Evolutionary conservation across 345 rosid genomes (phyloP).

Genomic region (Populus tremula): DNA sequence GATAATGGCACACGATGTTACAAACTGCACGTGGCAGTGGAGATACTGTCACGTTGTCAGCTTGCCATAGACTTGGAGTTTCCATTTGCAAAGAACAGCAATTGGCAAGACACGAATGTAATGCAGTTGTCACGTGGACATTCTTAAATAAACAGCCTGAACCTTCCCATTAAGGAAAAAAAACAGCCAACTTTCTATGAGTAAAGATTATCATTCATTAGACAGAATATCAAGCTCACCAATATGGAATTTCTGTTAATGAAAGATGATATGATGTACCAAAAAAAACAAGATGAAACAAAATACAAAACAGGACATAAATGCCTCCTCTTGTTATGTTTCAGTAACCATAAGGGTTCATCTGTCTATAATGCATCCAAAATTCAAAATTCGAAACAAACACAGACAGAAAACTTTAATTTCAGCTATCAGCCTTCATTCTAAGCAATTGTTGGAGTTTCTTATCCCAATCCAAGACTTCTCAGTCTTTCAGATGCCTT

Average conservation of each 20-base stretch:
- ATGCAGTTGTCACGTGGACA: neutral
- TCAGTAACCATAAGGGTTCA: neutral
- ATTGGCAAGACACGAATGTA: slow-evolving; percentile 3
- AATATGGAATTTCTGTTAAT: neutral
- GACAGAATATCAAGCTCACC: neutral
- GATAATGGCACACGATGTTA: slow-evolving; percentile 27
- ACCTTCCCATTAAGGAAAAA: neutral
- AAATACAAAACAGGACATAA: neutral
- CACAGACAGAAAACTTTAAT: neutral
- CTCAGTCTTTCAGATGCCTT: neutral
- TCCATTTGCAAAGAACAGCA: slow-evolving; percentile 18
- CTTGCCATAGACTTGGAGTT: slow-evolving; percentile 11
- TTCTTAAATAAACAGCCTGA: neutral
- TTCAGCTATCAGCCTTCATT: neutral
- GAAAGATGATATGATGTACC: neutral
- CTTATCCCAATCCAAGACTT: slow-evolving; percentile 3
- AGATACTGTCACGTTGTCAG: slow-evolving; percentile 28
- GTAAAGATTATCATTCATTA: neutral
- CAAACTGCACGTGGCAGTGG: slow-evolving; percentile 32
- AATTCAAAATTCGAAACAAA: neutral
- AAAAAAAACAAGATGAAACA: neutral
- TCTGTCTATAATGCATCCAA: neutral
- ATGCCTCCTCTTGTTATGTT: neutral
- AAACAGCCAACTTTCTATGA: neutral
- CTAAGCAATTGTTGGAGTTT: neutral